These are phyloP conservation scores for Calonectria pseudoturangicola DNA, from an alignment of 2,329 filamentous ascomycete genomes.

Conservation along the genomic window DNA sequence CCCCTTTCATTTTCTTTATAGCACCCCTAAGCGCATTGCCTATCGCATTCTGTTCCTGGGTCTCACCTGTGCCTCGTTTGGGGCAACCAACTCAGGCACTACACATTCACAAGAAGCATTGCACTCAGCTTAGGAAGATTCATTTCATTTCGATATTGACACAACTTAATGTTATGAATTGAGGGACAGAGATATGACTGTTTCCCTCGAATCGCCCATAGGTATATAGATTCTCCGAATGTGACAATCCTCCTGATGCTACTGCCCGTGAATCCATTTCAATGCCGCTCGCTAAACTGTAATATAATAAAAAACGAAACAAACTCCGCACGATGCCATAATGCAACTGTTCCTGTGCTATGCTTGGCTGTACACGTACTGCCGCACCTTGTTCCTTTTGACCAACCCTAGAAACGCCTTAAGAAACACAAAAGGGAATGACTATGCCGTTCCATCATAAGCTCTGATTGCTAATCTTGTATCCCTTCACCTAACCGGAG, in stretches of 20 bases:
- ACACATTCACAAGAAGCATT: not conserved
- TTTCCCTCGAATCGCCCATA: not conserved
- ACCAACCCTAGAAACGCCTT: conserved; percentile 33
- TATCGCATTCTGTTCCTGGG: too few relatives aligned
- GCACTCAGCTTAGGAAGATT: too few relatives aligned
- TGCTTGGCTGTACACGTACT: not conserved
- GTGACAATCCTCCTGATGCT: conserved; percentile 6
- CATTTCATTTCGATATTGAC: conserved; percentile 4
- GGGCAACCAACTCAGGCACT: too few relatives aligned
- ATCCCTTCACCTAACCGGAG: conserved; percentile 51
- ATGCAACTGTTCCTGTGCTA: conserved; percentile 11
- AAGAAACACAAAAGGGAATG: conserved; percentile 34
- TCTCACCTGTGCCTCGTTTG: too few relatives aligned
- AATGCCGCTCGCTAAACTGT: conserved; percentile 14
- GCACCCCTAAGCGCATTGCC: too few relatives aligned
- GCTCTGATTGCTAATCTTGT: conserved; percentile 8
- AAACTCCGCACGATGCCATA: conserved; percentile 38
- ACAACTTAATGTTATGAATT: not conserved
- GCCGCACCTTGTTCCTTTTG: conserved; percentile 33
- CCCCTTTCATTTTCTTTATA: too few relatives aligned
- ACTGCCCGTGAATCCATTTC: conserved; percentile 8
- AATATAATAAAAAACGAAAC: not conserved
- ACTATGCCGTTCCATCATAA: conserved; percentile 33
- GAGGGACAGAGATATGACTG: not conserved
- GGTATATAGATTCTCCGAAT: not conserved